Conservation (phyloP, 345 rosid species). For the Luvunga scandens region DNA sequence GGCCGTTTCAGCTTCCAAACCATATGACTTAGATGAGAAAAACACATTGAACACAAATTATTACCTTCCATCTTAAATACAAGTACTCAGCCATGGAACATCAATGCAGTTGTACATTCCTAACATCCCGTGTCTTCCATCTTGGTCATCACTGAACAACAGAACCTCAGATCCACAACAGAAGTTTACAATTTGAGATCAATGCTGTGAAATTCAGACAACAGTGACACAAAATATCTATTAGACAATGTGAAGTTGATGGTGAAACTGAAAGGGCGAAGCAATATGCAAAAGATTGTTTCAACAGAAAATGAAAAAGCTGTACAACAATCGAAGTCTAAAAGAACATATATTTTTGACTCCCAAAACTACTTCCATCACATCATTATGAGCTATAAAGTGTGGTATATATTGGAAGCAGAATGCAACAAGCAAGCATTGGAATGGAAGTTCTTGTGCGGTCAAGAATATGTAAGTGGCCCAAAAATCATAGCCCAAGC, state of each 20-base stretch:
- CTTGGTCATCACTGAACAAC: background rate
- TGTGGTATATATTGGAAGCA: background rate
- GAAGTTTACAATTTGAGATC: too few relatives aligned
- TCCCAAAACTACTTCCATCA: background rate
- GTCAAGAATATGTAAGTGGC: slow-evolving; percentile 5
- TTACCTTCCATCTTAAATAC: background rate
- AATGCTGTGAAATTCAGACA: background rate
- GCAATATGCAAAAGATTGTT: background rate
- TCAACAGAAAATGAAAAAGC: background rate
- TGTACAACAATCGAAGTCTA: background rate
- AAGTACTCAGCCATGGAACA: background rate
- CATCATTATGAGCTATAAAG: background rate
- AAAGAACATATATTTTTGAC: background rate
- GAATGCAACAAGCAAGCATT: slow-evolving; percentile 5
- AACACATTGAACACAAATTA: background rate
- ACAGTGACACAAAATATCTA: background rate
- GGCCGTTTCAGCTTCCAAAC: background rate
- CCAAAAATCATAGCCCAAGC: background rate
- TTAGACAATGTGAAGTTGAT: background rate
- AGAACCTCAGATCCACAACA: background rate
- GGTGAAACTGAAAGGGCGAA: background rate
- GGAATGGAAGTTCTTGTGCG: background rate
- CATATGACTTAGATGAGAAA: background rate
- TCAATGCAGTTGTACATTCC: background rate
- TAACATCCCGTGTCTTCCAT: background rate